These are phyloP conservation scores for Isabelozyma pseudorhagii DNA, from an alignment of 805 yeast genomes.

Conservation along the genomic window DNA sequence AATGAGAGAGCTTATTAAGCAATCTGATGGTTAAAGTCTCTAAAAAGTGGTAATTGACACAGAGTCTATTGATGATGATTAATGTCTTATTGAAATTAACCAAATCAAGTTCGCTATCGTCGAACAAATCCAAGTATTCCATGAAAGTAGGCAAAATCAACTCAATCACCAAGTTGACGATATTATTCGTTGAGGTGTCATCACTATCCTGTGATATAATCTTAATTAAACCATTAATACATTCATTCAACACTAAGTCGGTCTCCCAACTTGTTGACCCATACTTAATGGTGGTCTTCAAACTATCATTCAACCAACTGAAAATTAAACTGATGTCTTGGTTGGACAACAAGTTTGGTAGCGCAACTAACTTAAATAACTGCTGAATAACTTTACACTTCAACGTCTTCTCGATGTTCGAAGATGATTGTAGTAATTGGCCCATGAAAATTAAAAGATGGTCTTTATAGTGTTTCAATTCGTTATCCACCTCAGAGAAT, in stretches of 20 bases:
- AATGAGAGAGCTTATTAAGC: slow-evolving; percentile 32
- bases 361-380: slow-evolving; percentile 51
- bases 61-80: slow-evolving; percentile 22
- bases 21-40: slow-evolving; percentile 44
- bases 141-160: slow-evolving; percentile 52
- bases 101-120: slow-evolving; percentile 11
- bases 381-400: slow-evolving; percentile 65
- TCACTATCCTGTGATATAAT: slow-evolving; percentile 29
- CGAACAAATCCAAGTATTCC: slow-evolving; percentile 41
- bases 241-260: slow-evolving; percentile 50
- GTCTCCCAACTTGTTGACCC: slow-evolving; percentile 28
- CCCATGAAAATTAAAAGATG: slow-evolving; percentile 64
- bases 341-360: slow-evolving; percentile 45
- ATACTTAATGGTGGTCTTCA: slow-evolving; percentile 39
- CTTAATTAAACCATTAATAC: slow-evolving; percentile 52
- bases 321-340: slow-evolving; percentile 63
- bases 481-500: slow-evolving; percentile 15
- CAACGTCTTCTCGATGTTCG: slow-evolving; percentile 66
- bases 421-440: slow-evolving; percentile 64
- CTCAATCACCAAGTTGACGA: slow-evolving; percentile 41
- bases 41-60: slow-evolving; percentile 40
- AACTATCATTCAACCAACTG: slow-evolving; percentile 61
- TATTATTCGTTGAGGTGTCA: slow-evolving; percentile 15
- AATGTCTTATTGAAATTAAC: slow-evolving; percentile 12
- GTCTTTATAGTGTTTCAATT: slow-evolving; percentile 54